A percentile compares a stretch with the other conserved stretches of the same genome.
These are phyloP conservation scores for Fusarium succisae DNA, from an alignment of 2,329 filamentous ascomycete species.

Conservation along the genomic window DNA sequence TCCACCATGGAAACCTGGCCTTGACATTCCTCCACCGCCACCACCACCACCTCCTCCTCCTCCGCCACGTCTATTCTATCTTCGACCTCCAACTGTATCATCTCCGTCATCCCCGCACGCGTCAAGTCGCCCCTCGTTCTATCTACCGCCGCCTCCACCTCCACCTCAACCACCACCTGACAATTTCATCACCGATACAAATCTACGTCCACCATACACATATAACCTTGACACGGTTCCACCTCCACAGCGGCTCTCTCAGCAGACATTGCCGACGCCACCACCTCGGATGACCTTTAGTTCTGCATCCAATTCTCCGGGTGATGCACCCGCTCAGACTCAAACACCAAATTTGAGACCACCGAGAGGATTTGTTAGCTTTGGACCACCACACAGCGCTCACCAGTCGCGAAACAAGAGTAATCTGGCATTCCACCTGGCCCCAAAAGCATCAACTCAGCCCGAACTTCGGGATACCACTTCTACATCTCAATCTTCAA, in stretches of 20 bases:
- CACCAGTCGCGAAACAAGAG: background rate
- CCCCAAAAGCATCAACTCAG: background rate
- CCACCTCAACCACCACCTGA: conserved; percentile 23
- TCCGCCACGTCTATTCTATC: background rate
- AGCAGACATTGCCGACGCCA: background rate
- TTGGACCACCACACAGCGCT: background rate
- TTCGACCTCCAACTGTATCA: conserved; percentile 12
- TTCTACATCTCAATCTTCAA: conserved; percentile 34
- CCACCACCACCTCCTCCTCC: background rate
- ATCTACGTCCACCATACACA: conserved; percentile 15
- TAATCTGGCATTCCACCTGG: background rate
- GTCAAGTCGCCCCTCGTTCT: background rate
- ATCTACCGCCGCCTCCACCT: conserved; percentile 15
- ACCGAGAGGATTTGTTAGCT: background rate
- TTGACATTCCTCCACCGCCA: background rate
- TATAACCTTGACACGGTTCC: conserved; percentile 9
- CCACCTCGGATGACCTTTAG: background rate
- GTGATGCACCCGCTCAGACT: background rate
- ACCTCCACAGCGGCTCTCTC: conserved; percentile 2
- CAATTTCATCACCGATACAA: conserved; percentile 8
- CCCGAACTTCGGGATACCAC: conserved; percentile 2
- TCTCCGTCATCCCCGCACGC: conserved; percentile 1
- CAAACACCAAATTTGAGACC: background rate
- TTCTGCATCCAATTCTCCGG: background rate
- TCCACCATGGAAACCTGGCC: conserved; percentile 1